phyloP scores from a whole-genome alignment of 2,329 filamentous ascomycete genomes.

The Aspergillus viridinutans region DNA sequence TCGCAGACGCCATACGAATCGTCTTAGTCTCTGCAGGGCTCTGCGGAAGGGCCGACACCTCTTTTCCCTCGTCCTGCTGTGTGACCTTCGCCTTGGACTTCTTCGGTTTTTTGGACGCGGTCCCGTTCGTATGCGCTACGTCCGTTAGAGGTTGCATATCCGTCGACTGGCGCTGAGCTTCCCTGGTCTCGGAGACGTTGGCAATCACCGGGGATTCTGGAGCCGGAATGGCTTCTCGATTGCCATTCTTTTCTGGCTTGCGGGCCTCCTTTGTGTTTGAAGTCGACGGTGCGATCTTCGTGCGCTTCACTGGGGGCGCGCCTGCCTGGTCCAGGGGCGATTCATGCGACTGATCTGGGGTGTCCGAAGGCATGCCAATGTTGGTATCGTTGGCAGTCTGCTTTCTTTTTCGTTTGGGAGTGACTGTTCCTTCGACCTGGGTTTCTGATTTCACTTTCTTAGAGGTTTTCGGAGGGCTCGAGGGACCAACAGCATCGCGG shows the following conservation, averaged over 20 bases:
- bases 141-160: background rate
- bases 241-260: conserved; percentile 2
- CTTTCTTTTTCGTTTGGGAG: conserved; percentile 12
- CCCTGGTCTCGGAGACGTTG: background rate
- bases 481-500: background rate
- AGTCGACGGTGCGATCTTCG: conserved; percentile 15
- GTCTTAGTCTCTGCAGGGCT: background rate
- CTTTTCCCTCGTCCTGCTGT: background rate
- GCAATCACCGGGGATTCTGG: background rate
- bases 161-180: background rate
- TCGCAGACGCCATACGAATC: background rate
- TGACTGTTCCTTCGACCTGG: background rate
- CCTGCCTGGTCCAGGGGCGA: conserved; percentile 4
- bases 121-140: background rate
- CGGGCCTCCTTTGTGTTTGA: conserved; percentile 11
- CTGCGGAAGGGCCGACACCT: background rate
- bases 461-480: background rate
- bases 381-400: conserved; percentile 1
- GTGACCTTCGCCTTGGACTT: background rate
- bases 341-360: background rate
- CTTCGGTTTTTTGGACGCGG: background rate
- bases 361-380: background rate
- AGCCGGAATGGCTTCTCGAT: background rate
- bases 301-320: conserved; percentile 24
- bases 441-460: conserved; percentile 1